These are phyloP conservation scores for Teunomyces atbi DNA, from an alignment of 805 yeast genomes.

Conservation along the genomic window DNA sequence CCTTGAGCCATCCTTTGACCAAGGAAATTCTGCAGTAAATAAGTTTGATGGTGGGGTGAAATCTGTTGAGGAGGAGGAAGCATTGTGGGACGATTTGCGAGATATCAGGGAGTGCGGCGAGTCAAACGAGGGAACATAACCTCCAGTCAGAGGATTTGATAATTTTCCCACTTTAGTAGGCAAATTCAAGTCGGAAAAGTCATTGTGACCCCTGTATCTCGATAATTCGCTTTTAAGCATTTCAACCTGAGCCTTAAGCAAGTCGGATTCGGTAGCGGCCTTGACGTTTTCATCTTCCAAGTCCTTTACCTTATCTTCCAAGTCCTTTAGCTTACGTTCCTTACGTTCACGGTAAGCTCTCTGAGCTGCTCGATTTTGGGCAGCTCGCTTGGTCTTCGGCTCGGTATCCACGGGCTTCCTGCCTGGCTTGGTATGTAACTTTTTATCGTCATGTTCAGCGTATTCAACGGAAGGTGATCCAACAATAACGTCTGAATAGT, in stretches of 20 bases:
- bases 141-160: constrained; percentile 17
- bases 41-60: constrained; percentile 1
- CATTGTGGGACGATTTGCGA: constrained; percentile 2
- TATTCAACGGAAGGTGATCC: neutral
- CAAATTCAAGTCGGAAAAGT: constrained; percentile 28
- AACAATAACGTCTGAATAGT: constrained; percentile 18
- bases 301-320: constrained; percentile 71
- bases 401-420: constrained; percentile 77
- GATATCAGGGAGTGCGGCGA: constrained; percentile 1
- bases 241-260: constrained; percentile 73
- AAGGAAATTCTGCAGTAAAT: constrained; percentile 57
- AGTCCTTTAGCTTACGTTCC: constrained; percentile 79
- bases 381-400: constrained; percentile 86
- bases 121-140: constrained; percentile 16
- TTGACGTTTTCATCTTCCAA: constrained; percentile 72
- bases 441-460: constrained; percentile 34
- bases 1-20: constrained; percentile 26
- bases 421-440: constrained; percentile 61
- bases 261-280: constrained; percentile 68
- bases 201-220: constrained; percentile 47
- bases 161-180: constrained; percentile 32
- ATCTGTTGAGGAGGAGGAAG: constrained; percentile 3
- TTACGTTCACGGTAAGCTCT: constrained; percentile 94
- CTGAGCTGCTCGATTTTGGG: constrained; percentile 98
- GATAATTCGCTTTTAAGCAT: constrained; percentile 69